phyloP scores from a whole-genome alignment of 2,329 filamentous ascomycete species.

The Waltergamsia citrina region DNA sequence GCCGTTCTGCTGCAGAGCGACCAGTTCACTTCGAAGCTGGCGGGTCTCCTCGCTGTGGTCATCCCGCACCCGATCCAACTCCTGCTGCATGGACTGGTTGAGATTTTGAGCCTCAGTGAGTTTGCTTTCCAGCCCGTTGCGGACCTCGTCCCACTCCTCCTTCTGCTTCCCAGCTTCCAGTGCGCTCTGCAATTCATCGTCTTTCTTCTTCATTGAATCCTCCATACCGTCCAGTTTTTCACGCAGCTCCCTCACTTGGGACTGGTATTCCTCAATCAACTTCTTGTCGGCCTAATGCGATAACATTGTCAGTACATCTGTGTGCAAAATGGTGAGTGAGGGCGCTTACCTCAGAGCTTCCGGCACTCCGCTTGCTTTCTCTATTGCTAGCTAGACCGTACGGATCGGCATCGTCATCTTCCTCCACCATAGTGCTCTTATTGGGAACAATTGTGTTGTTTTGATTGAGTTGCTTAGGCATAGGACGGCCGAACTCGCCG shows the following conservation, averaged over 20 bases:
- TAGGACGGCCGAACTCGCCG: constrained; percentile 64
- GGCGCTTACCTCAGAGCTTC: constrained; percentile 29
- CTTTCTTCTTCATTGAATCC: constrained; percentile 57
- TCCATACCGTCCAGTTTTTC: constrained; percentile 67
- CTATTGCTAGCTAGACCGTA: constrained; percentile 36
- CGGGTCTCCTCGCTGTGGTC: constrained; percentile 57
- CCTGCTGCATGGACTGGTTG: constrained; percentile 71
- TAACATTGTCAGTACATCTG: too few relatives aligned
- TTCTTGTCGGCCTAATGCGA: constrained; percentile 57
- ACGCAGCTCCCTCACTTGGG: constrained; percentile 65
- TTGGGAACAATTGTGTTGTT: constrained; percentile 96
- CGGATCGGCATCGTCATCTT: constrained; percentile 70
- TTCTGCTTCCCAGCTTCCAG: constrained; percentile 51
- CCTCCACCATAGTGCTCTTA: constrained; percentile 95
- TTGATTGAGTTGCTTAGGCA: constrained; percentile 76
- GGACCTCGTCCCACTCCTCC: constrained; percentile 62
- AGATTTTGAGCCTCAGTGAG: constrained; percentile 64
- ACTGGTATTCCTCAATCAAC: constrained; percentile 69
- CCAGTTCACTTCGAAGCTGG: constrained; percentile 54
- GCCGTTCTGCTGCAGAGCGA: constrained; percentile 32
- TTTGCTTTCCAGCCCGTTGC: constrained; percentile 60
- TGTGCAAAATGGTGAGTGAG: background rate
- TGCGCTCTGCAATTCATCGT: constrained; percentile 55
- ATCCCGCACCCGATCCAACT: constrained; percentile 63
- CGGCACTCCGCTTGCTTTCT: constrained; percentile 19